Evolutionary conservation across 306 rosid species (phyloP), one percentile per base, ranked within the genome.

Genomic region (Myrica gale): DNA sequence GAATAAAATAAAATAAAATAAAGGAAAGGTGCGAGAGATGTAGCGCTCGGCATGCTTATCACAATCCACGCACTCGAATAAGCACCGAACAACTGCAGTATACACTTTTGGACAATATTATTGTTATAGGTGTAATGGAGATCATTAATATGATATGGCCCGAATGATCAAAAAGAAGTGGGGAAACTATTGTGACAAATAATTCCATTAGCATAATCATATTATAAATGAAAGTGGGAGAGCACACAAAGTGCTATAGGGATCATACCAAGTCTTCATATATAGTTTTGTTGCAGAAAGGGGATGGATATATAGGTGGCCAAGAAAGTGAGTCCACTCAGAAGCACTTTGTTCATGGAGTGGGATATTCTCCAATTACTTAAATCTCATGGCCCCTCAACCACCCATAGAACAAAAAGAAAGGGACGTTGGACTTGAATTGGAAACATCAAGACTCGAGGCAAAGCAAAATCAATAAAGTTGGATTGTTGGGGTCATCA

Each of bases 301-400:
- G 78, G 54, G 74, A 32, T 53, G 74, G 55, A 87, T 72, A 76
- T 52, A 82, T 43, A 53, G 80, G 79, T 77, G 87, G 80, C 87
- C 81, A 58, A 76, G 73, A 82, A 87, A 85, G 87, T 20, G 73
- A 85, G 15, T 84, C 91, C 93, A 91, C 91, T 87, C 20, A 60
- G 52, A 76, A 77, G 78, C 89, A 85, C 83, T 82, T 78, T 69
- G 63, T 84, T 58, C 74, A 74, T 76, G 78, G 84, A 85, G 61
- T 11, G 67, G 76, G 80, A 88, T 70, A 76, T 84, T 81, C 88
- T 79, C 68, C 58, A 52, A 77, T 68, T 82, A 50, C 51, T 85
- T 7, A 54, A 9, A 41, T 79, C 65, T 15, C 67, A 58, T 71
- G 78, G 68, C 82, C 75, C 75, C 81, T 79, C 70, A 68, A 65